Conservation (phyloP, 805 yeast genomes). For the Teunomyces gatunensis region DNA sequence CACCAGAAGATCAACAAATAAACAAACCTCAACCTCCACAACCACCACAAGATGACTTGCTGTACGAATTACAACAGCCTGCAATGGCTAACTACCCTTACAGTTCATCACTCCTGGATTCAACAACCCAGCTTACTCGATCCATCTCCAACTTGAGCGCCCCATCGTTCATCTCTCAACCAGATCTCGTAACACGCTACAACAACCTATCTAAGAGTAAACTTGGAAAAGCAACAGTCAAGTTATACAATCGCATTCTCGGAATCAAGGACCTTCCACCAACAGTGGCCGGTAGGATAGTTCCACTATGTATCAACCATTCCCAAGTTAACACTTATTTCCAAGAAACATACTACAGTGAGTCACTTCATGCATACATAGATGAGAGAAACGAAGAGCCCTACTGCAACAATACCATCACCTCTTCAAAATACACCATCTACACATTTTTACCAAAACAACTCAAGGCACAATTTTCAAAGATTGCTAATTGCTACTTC, state of each 20-base stretch:
- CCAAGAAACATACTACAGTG: conserved; percentile 27
- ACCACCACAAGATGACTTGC: not conserved
- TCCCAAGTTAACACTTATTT: conserved; percentile 29
- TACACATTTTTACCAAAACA: conserved; percentile 87
- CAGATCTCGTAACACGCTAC: conserved; percentile 14
- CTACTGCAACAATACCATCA: conserved; percentile 65
- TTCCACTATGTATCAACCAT: conserved; percentile 60
- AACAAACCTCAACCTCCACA: not conserved
- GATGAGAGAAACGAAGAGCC: conserved; percentile 71
- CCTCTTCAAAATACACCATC: conserved; percentile 82
- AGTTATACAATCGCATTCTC: conserved; percentile 35
- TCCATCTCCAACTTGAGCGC: conserved; percentile 13
- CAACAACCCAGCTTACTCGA: conserved; percentile 22
- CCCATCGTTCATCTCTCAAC: conserved; percentile 17
- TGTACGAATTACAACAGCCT: not conserved
- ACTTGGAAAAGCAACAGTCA: conserved; percentile 12
- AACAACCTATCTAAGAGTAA: conserved; percentile 8
- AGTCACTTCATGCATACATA: conserved; percentile 32
- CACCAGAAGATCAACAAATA: conserved; percentile 3
- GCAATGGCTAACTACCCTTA: conserved; percentile 9
- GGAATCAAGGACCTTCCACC: conserved; percentile 50
- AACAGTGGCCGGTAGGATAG: conserved; percentile 66
- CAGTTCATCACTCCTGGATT: conserved; percentile 7
- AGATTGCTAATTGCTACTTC: conserved; percentile 88
- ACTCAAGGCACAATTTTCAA: conserved; percentile 85